Evolutionary conservation across 805 yeast genomes (phyloP), one percentile per base, ranked within the genome.

Genomic region (Schwanniomyces occidentalis): DNA sequence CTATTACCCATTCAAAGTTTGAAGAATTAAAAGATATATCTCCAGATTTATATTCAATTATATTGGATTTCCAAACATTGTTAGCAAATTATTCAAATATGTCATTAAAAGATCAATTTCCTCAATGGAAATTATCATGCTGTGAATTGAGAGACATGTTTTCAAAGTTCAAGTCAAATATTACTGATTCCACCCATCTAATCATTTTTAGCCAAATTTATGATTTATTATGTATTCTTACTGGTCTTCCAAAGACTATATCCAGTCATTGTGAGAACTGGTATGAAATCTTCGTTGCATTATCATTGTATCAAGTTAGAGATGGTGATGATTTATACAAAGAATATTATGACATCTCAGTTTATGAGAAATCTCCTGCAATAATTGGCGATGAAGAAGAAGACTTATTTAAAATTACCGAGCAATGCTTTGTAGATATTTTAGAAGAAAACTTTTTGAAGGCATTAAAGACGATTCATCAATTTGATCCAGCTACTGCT

Each of bases 241-340:
- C 76, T 3, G 82, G 82, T 1, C 59, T 62, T 23, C 67, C 71
- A 7, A 66, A 69, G 24, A 65, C 78, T 3, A 82, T 82, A 15
- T 52, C 76, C 3, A 63, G 65, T 10, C 67, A 63, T 46, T 72
- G 85, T 10, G 63, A 65, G 5, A 58, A 76, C 0, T 85, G 95
- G 95, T 83, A 80, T 51, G 93, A 85, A 49, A 66, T 80, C 9
- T 69, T 77, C 24, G 61, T 71, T 24, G 76, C 78, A 6, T 65
- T 80, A n/a, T 52, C 78, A 7, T 58, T 80, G 24, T 85, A 65
- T 50, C 80, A 80, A 49, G 70, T 83, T 1, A 56, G 73, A 33
- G 58, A 88, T 78, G 58, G 56, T 38, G 41, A 39, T 6, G 47
- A 50, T 15, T 48, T 66, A 3, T 67, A 54, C 37, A 25, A 48